Base-by-base conservation (phyloP, 2,329 filamentous ascomycete species). In the Alternaria ventricosa region DNA sequence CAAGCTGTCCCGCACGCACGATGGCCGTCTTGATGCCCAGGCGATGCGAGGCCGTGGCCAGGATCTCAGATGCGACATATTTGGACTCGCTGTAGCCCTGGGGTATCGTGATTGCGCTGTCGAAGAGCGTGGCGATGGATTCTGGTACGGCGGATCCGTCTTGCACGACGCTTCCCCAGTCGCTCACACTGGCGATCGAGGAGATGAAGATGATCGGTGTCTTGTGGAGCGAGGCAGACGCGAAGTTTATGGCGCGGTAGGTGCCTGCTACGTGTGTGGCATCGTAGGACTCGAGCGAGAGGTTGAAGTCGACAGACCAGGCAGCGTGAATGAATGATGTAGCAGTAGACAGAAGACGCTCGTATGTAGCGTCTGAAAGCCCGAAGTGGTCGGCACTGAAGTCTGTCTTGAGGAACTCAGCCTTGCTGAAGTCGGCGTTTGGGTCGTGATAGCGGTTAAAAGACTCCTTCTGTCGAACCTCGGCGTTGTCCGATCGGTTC, bases 291-390 rank as follows among this genome's bases (percentile, higher is more conserved):
- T 65, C 57, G 10, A 74, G 60, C 2, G 68, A 65, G 1, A 70
- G 44, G 10, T 68, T 87, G 78, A 88, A 88, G 72, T 88, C 86
- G 27, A 87, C 86, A 2, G 83, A 75, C 86, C 86, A 87, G 0
- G 85, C 84, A 65, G 80, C 81, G 75, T 87, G 85, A 28, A 87
- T 84, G 25, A 87, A 79, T 10, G 71, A 71, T 0, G 81, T 81
- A 1, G 85, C 71, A 1, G 58, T 67, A 2, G 53, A 49, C 4
- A 58, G 60, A 6, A 76, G 55, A 0, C 20, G 22, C 27, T 61
- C 25, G 59, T 69, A 71, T 1, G 50, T 76, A 65, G 4, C 56
- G 49, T 36, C 62, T 57, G 70, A 51, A 0, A 86, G 75, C 8
- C 84, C 84, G 6, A 86, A 77, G n/a, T 79, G 59, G 1, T 61